A percentile compares a stretch with the other conserved stretches of the same genome.
phyloP scores from a whole-genome alignment of 139 green algal genomes.

The Nannochloris sp. region DNA sequence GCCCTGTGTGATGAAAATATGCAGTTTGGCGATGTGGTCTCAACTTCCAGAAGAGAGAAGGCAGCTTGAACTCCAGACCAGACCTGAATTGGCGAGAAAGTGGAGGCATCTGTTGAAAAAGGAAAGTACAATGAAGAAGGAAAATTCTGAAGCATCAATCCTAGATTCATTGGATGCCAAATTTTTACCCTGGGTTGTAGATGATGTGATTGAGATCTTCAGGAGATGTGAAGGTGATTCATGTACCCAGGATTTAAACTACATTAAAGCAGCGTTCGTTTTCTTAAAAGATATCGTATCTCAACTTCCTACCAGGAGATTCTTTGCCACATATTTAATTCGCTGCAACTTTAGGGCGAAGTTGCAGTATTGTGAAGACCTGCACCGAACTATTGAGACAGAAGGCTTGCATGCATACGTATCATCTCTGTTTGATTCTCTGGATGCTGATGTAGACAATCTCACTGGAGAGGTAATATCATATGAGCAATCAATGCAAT shows the following conservation, averaged over 20 bases:
- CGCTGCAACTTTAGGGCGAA: constrained; percentile 76
- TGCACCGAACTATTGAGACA: not conserved
- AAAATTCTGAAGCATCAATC: constrained; percentile 39
- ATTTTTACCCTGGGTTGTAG: constrained; percentile 68
- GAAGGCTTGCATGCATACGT: not conserved
- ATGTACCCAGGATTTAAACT: constrained; percentile 7
- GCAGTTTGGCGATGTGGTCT: constrained; percentile 80
- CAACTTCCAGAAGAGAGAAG: constrained; percentile 58
- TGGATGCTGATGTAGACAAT: constrained; percentile 88
- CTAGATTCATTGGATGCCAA: constrained; percentile 45
- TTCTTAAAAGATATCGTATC: constrained; percentile 84
- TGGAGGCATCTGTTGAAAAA: constrained; percentile 79
- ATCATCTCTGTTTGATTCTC: not conserved
- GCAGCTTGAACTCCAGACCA: constrained; percentile 72
- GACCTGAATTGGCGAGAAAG: constrained; percentile 67
- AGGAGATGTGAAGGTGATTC: not conserved
- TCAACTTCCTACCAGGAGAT: constrained; percentile 77
- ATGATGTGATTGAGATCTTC: constrained; percentile 50
- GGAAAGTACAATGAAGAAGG: constrained; percentile 54
- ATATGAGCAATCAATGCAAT: constrained; percentile 67
- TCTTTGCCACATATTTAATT: constrained; percentile 71
- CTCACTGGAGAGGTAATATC: constrained; percentile 75
- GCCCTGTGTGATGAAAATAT: constrained; percentile 53
- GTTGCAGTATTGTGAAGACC: constrained; percentile 7
- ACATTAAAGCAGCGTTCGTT: constrained; percentile 84